phyloP scores from a whole-genome alignment of 257 asterid species.

The Ajuga chamaepitys region DNA sequence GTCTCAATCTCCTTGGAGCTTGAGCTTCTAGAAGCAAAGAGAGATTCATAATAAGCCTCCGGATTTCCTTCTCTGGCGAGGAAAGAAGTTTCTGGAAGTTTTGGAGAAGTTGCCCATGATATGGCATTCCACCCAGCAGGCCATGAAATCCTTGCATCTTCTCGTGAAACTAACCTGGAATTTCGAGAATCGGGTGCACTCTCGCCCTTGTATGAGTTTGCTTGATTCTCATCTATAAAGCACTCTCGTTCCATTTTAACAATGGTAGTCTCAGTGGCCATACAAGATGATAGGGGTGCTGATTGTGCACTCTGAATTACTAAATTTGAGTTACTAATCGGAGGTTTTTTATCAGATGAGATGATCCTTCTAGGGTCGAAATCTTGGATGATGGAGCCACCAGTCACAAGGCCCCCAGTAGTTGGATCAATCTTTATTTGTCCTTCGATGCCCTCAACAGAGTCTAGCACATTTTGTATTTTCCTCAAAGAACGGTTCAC shows the following conservation, averaged over 20 bases:
- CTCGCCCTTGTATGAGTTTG: not conserved
- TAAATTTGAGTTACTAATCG: conserved; percentile 7
- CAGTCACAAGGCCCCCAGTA: conserved; percentile 37
- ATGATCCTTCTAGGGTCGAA: conserved; percentile 12
- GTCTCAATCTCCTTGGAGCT: conserved; percentile 21
- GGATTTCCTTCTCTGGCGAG: conserved; percentile 1
- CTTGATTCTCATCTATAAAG: conserved; percentile 18
- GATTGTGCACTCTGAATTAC: conserved; percentile 3
- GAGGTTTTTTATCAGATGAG: conserved; percentile 11
- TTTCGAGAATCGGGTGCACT: not conserved
- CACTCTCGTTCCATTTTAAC: conserved; percentile 41
- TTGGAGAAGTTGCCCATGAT: conserved; percentile 22
- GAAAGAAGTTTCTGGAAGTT: conserved; percentile 22
- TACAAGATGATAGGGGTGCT: conserved; percentile 17
- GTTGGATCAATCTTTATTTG: conserved; percentile 49
- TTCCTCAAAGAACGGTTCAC: conserved; percentile 63
- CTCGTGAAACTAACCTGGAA: conserved; percentile 24
- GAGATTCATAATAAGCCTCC: conserved; percentile 10
- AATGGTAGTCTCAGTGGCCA: conserved; percentile 12
- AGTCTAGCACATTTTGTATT: conserved; percentile 53
- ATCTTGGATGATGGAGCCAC: conserved; percentile 27
- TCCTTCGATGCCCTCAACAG: conserved; percentile 66
- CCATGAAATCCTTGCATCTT: too few relatives aligned
- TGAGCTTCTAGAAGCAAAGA: conserved; percentile 23
- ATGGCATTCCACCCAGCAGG: too few relatives aligned